phyloP scores from a whole-genome alignment of 1,139 yeast genomes.

The Blastobotrys raffinosifermentans region DNA sequence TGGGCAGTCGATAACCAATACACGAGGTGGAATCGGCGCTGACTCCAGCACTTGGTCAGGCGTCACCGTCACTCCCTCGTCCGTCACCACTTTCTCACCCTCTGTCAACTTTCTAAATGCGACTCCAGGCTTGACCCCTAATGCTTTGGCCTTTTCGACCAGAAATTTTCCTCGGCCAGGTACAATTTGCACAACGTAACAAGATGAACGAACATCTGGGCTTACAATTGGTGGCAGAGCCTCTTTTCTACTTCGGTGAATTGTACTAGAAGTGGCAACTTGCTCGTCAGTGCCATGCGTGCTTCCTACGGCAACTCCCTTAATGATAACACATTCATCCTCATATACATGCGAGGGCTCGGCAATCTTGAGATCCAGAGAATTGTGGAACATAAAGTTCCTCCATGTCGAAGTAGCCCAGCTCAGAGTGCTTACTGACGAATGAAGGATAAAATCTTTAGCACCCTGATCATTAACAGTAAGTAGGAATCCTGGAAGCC shows the following conservation, averaged over 20 bases:
- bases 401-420: conserved; percentile 70
- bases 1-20: conserved; percentile 75
- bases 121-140: conserved; percentile 67
- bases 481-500: conserved; percentile 81
- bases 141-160: conserved; percentile 53
- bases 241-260: background rate
- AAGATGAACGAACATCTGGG: conserved; percentile 31
- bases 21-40: conserved; percentile 50
- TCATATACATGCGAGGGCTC: conserved; percentile 37
- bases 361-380: conserved; percentile 48
- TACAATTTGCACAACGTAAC: conserved; percentile 58
- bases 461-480: conserved; percentile 82
- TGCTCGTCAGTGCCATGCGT: background rate
- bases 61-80: conserved; percentile 50
- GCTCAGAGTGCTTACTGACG: conserved; percentile 39
- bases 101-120: conserved; percentile 52
- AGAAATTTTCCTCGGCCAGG: conserved; percentile 77
- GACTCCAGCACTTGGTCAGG: conserved; percentile 74
- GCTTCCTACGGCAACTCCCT: conserved; percentile 33
- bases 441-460: conserved; percentile 40
- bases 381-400: conserved; percentile 79
- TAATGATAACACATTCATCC: conserved; percentile 50
- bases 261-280: background rate
- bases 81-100: conserved; percentile 54
- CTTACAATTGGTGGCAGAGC: conserved; percentile 1